Conservation (phyloP, 306 rosid species). For the Canavalia ensiformis region DNA sequence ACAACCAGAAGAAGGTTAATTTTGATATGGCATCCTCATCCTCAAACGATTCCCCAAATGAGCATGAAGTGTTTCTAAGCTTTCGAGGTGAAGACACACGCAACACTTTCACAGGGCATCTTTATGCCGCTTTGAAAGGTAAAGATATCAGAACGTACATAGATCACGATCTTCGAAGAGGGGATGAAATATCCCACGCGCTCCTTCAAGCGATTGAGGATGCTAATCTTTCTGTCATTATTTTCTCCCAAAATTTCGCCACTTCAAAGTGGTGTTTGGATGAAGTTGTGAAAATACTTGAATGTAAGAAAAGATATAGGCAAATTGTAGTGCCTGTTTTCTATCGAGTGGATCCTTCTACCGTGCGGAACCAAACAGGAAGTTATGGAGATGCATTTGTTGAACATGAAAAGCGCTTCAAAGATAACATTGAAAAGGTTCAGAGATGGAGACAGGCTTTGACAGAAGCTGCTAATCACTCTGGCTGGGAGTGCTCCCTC, state of each 20-base stretch:
- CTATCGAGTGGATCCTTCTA: not conserved
- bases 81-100: constrained; percentile 37
- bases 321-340: constrained; percentile 43
- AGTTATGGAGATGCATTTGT: constrained; percentile 27
- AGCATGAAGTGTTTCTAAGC: constrained; percentile 33
- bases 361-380: constrained; percentile 13
- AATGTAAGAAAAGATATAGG: not conserved
- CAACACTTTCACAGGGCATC: constrained; percentile 34
- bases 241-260: constrained; percentile 35
- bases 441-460: constrained; percentile 35
- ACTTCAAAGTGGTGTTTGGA: constrained; percentile 38
- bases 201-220: constrained; percentile 20
- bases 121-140: constrained; percentile 26
- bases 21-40: not conserved
- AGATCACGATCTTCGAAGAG: constrained; percentile 27
- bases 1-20: no score
- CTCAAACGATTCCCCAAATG: not conserved
- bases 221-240: not conserved
- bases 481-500: constrained; percentile 3
- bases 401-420: not conserved
- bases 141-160: not conserved
- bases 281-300: constrained; percentile 27
- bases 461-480: constrained; percentile 27
- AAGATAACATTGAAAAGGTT: not conserved
- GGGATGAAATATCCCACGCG: not conserved